Percentiles rank a stretch among this genome's conserved stretches.
These are phyloP conservation scores for Mycena haematopus DNA, from an alignment of 768 basidiomycete species.

Conservation along the genomic window DNA sequence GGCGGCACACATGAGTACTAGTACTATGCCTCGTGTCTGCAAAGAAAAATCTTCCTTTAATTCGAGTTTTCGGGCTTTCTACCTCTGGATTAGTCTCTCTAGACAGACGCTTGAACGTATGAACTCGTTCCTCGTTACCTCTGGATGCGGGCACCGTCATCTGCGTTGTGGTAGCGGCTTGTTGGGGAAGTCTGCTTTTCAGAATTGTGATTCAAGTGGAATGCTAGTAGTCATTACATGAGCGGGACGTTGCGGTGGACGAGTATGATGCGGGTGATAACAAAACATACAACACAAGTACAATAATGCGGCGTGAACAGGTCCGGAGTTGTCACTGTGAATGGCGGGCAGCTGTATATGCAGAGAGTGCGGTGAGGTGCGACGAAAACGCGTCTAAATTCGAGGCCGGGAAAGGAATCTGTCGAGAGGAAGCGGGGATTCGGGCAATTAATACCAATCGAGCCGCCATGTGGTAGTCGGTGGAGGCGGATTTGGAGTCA, in stretches of 20 bases:
- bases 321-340: neutral
- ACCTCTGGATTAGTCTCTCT: too few species aligned
- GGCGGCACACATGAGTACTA: too few species aligned
- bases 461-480: constrained; percentile 20
- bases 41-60: too few species aligned
- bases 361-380: neutral
- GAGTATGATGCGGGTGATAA: neutral
- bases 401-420: neutral
- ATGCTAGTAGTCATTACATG: constrained; percentile 7
- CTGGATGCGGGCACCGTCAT: neutral
- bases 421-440: neutral
- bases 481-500: constrained; percentile 7
- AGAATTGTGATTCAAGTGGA: neutral
- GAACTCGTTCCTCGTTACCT: too few species aligned
- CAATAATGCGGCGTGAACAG: neutral
- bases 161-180: too few species aligned
- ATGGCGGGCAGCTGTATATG: too few species aligned
- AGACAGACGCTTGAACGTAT: too few species aligned
- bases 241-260: neutral
- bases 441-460: constrained; percentile 21
- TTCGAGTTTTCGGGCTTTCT: too few species aligned
- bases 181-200: too few species aligned
- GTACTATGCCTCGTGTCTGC: too few species aligned
- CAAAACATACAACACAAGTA: constrained; percentile 12
- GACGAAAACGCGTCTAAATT: neutral